Evolutionary conservation across 768 basidiomycete species (phyloP), one percentile per base, ranked within the genome.

Genomic region (Tylopilus intermedius): DNA sequence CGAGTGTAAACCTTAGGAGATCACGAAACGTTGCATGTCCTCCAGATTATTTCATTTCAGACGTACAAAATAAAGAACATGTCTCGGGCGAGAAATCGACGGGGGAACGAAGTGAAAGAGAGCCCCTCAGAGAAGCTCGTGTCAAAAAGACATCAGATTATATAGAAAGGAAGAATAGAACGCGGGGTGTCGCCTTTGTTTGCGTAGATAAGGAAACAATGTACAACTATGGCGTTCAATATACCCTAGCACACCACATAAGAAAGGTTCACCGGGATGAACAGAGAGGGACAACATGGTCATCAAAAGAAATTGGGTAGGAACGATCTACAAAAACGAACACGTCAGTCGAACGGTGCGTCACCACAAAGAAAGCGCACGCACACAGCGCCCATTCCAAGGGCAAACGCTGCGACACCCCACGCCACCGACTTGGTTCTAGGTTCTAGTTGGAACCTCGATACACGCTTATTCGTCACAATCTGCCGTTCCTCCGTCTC

Each of bases 391-490:
- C 88, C 80, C 67, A 88, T 73, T 27, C 90, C 90, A 46, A 91
- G 74, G 35, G 88, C 89, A 69, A 95, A 94, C 18, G 87, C 86
- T 35, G 88, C 77, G 18, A 87, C 74, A 35, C 91, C 91, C 90
- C 90, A 94, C 2, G 86, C 88, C 49, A 86, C 75, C 33, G 84
- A 83, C 70, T 86, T 88, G 60, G 81, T 79, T 62, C 81, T 79
- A 10, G 90, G 83, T 58, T 84, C 78, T 57, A 84, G 64, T 44
- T 74, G 64, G 67, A 79, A 79, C 54, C 80, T 67, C 29, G 76
- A 70, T 47, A 84, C 74, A 43, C 90, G 79, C 44, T 77, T 79
- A 65, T 92, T 92, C 29, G 82, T 77, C 18, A 73, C 77, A 47
- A 87, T 76, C 43, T 70, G 71, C 41, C 81, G 76, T 57, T 84